Conservation (phyloP, 1,139 yeast genomes). For the Yamadazyma kanchanaburiensis region DNA sequence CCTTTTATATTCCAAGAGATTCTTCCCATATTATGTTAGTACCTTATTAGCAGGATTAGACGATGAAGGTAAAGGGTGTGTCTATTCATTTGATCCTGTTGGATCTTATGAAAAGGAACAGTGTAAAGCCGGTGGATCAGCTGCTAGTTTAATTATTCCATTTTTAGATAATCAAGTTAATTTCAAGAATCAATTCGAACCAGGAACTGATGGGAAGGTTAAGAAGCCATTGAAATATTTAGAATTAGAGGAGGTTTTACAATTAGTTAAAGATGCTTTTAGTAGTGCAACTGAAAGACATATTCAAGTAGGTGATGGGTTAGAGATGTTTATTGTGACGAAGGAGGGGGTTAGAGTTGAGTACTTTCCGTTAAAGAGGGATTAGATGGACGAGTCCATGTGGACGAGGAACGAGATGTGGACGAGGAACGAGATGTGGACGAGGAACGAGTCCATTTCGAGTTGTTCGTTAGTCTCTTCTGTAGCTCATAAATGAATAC, state of each 20-base stretch:
- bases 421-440: no score
- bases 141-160: conserved; percentile 94
- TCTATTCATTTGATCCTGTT: conserved; percentile 95
- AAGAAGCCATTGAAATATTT: conserved; percentile 63
- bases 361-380: conserved; percentile 83
- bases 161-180: conserved; percentile 96
- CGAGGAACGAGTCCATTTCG: no score
- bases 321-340: conserved; percentile 85
- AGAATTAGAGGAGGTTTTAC: conserved; percentile 77
- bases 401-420: background rate
- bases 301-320: conserved; percentile 95
- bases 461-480: no score
- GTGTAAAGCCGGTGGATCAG: conserved; percentile 98
- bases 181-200: conserved; percentile 86
- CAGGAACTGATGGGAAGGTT: conserved; percentile 65
- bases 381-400: conserved; percentile 40
- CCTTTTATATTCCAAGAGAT: conserved; percentile 84
- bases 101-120: conserved; percentile 97
- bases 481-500: no score
- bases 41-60: conserved; percentile 94
- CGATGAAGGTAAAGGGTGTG: conserved; percentile 92
- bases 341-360: conserved; percentile 89
- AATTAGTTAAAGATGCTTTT: conserved; percentile 89
- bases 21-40: conserved; percentile 95
- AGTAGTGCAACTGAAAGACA: conserved; percentile 97